Evolutionary conservation across 1,284 basidiomycete genomes (phyloP), one percentile per base, ranked within the genome.

Genomic region (Marasmius oreades): DNA sequence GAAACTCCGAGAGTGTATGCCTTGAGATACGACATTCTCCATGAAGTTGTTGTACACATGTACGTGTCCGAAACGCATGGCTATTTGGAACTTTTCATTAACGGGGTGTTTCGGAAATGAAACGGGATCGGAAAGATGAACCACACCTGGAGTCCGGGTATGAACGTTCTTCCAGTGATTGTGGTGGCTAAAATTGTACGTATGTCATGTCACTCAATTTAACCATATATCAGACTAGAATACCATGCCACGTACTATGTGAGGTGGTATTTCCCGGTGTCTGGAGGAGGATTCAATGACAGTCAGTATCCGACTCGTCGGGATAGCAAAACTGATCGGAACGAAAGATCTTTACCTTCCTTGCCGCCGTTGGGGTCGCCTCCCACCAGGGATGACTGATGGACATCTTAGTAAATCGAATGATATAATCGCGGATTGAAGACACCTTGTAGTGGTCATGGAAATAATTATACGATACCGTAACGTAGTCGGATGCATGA

Each of bases 261-360:
- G 43, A 66, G 58, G 48, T 64, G 64, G 58, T 64, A 66, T 55
- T 66, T 63, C 26, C 62, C 64, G n/a, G 62, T 64, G 44, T 66
- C 64, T 63, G 31, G 11, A 5, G 33, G 26, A 31, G 10, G 28
- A 31, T 31, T 4, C 28, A 31, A 31, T 31, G 10, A 10, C 4
- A 10, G 10, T 31, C 28, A 31, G 10, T 31, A 31, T 5, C 10
- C 28, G 39, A 14, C 20, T 42, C n/a, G 20, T 8, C 45, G 18
- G 16, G 45, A 16, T 20, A 33, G 18, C 12, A 26, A 18, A 50
- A 50, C 2, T 33, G 28, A 31, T 18, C 12, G 31, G n/a, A 12
- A 23, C 16, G n/a, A 20, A 16, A 18, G 12, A 24, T 10, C 39
- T 53, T 22, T 14, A 60, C 62, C 62, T 64, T 66, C 64, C 11